phyloP scores from a whole-genome alignment of 331 rosid genomes.

The Pyrus hybrid region DNA sequence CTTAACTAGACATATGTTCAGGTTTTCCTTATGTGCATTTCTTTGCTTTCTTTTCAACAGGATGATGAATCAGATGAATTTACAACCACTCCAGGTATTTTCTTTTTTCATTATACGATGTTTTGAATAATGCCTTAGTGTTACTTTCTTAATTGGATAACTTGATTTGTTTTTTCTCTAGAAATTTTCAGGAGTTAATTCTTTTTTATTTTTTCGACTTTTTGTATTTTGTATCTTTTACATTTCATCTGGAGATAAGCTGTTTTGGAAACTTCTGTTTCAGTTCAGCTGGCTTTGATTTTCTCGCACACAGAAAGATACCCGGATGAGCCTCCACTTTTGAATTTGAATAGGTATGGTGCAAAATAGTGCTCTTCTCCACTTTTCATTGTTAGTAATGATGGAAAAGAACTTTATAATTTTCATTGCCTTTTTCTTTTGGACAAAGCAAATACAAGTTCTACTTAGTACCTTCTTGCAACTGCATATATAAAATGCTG shows the following conservation, averaged over 20 bases:
- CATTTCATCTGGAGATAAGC: constrained; percentile 13
- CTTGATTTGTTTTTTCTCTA: not conserved
- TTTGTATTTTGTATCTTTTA: constrained; percentile 6
- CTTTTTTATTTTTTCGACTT: not conserved
- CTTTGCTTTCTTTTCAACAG: constrained; percentile 37
- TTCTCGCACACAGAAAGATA: constrained; percentile 85
- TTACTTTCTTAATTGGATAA: constrained; percentile 3
- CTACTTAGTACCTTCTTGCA: not conserved
- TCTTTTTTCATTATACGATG: constrained; percentile 9
- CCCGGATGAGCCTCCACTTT: constrained; percentile 97
- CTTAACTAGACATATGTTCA: not conserved
- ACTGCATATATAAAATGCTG: not conserved
- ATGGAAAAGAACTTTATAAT: not conserved
- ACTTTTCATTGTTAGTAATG: not conserved
- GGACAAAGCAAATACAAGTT: not conserved
- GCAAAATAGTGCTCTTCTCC: not conserved
- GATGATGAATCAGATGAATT: constrained; percentile 79
- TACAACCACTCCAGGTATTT: constrained; percentile 54
- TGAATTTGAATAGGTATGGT: constrained; percentile 67
- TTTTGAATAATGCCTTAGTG: constrained; percentile 12
- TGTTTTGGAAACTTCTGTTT: constrained; percentile 26
- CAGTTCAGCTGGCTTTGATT: constrained; percentile 93
- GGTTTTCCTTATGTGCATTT: constrained; percentile 3
- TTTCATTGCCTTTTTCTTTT: not conserved
- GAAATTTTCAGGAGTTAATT: not conserved